Conservation (phyloP, 257 asterid genomes). For the Fraxinus anomala region DNA sequence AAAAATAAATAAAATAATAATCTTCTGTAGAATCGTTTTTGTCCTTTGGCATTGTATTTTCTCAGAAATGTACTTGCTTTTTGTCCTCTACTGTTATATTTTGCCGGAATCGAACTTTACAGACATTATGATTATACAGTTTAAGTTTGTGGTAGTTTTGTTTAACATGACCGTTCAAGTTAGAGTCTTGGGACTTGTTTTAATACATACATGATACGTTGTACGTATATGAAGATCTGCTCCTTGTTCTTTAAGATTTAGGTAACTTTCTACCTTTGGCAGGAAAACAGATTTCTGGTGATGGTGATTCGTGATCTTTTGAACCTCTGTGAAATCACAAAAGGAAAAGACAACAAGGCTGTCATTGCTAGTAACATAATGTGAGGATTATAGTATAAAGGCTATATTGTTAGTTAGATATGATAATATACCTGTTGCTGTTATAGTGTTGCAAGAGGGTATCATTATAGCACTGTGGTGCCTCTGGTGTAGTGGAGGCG, state of each 20-base stretch:
- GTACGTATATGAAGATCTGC: slow-evolving; percentile 1
- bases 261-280: slow-evolving; percentile 28
- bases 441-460: slow-evolving; percentile 15
- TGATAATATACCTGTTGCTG: background rate
- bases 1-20: no score
- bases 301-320: slow-evolving; percentile 97
- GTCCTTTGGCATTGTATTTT: background rate
- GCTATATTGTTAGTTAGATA: background rate
- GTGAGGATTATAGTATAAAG: slow-evolving; percentile 48
- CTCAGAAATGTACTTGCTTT: background rate
- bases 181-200: background rate
- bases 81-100: background rate
- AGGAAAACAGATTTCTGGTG: slow-evolving; percentile 96
- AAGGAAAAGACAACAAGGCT: slow-evolving; percentile 98
- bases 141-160: background rate
- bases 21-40: no score
- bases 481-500: background rate
- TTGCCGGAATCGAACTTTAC: background rate
- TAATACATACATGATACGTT: slow-evolving; percentile 1
- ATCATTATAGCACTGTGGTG: background rate
- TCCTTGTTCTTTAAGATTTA: slow-evolving; percentile 9
- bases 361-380: slow-evolving; percentile 98
- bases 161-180: background rate
- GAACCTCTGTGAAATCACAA: slow-evolving; percentile 94
- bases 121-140: background rate